These are phyloP conservation scores for Alternaria angustiovoidea DNA, from an alignment of 2,329 filamentous ascomycete species.

Conservation along the genomic window DNA sequence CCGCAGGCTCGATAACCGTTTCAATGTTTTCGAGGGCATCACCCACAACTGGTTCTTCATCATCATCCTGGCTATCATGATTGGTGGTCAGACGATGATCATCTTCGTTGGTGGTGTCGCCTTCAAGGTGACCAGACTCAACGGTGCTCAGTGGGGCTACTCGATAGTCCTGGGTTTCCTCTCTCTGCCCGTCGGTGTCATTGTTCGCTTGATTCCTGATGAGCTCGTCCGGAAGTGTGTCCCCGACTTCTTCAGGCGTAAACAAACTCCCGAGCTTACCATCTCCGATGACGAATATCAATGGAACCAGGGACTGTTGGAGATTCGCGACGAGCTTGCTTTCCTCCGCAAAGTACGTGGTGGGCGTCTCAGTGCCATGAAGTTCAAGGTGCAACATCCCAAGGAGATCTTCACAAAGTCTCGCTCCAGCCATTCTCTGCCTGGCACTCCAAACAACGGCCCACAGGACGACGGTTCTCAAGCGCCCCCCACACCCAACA, in stretches of 20 bases:
- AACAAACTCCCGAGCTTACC: constrained; percentile 52
- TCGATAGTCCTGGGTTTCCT: constrained; percentile 83
- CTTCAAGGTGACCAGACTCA: constrained; percentile 77
- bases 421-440: constrained; percentile 69
- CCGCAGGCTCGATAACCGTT: constrained; percentile 89
- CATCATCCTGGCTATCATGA: constrained; percentile 83
- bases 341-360: constrained; percentile 84
- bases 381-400: constrained; percentile 79
- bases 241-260: constrained; percentile 54
- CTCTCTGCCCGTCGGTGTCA: constrained; percentile 84
- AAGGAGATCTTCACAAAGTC: constrained; percentile 72
- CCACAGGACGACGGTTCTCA: constrained; percentile 48
- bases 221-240: constrained; percentile 60
- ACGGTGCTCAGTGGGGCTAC: constrained; percentile 83
- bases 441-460: constrained; percentile 70
- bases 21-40: constrained; percentile 95
- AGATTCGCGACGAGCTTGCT: constrained; percentile 80
- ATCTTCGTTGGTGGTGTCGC: constrained; percentile 84
- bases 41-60: constrained; percentile 88
- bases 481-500: constrained; percentile 63
- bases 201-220: constrained; percentile 86
- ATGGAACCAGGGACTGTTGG: constrained; percentile 75
- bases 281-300: constrained; percentile 58
- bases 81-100: constrained; percentile 88
- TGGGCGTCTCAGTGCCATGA: constrained; percentile 81